A percentile compares a stretch with the other conserved stretches of the same genome.
phyloP scores from a whole-genome alignment of 1,284 basidiomycete genomes.

The Vanrija humicola region DNA sequence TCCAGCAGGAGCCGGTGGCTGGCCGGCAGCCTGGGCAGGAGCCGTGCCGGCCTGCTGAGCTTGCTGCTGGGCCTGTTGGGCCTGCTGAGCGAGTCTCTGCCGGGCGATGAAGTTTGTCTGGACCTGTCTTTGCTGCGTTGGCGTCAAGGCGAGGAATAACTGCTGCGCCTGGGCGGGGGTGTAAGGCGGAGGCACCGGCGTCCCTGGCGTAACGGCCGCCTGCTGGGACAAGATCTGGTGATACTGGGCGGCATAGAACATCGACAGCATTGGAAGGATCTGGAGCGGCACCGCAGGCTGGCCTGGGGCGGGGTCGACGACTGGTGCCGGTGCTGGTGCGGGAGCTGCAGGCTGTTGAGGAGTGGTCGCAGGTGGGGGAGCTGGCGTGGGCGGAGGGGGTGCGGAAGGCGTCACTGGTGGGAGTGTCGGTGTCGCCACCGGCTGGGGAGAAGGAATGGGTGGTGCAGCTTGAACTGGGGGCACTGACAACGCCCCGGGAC shows the following conservation, averaged over 20 bases:
- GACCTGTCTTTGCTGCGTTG: conserved; percentile 17
- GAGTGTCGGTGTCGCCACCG: not conserved
- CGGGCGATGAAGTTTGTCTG: conserved; percentile 12
- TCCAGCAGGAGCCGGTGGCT: not conserved
- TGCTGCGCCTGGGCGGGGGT: conserved; percentile 13
- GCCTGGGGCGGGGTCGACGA: too few relatives aligned
- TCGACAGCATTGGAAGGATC: too few relatives aligned
- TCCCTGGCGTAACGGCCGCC: not conserved
- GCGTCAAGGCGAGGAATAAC: conserved; percentile 9
- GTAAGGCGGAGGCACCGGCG: conserved; percentile 1
- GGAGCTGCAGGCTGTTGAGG: not conserved
- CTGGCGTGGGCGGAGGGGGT: not conserved
- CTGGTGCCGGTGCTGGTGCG: too few relatives aligned
- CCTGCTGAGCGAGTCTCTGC: conserved; percentile 1
- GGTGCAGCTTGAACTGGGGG: not conserved
- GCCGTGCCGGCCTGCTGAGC: conserved; percentile 2
- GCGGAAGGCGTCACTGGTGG: not conserved
- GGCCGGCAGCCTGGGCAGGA: not conserved
- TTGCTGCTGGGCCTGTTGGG: conserved; percentile 2
- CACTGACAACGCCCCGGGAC: not conserved
- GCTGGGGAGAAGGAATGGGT: too few relatives aligned
- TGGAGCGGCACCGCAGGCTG: too few relatives aligned
- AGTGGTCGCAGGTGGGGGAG: not conserved
- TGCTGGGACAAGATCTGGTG: conserved; percentile 1
- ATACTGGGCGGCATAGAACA: conserved; percentile 5